These are phyloP conservation scores for Anisodus tanguticus DNA, from an alignment of 257 asterid species.

Conservation along the genomic window DNA sequence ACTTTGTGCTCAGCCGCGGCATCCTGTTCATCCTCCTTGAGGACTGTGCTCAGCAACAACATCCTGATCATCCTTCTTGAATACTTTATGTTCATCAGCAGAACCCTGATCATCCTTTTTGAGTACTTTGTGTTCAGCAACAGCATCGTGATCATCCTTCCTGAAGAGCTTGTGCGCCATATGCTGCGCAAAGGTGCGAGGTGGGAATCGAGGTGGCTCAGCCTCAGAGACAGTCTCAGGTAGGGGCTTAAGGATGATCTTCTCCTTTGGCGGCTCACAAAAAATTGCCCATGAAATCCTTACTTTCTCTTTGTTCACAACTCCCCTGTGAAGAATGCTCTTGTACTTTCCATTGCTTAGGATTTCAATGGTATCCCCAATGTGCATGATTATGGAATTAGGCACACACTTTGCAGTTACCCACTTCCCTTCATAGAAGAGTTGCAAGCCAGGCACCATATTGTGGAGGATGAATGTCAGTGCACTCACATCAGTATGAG, in stretches of 20 bases:
- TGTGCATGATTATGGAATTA: conserved; percentile 79
- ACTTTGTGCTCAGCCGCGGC: neutral
- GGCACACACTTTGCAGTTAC: conserved; percentile 92
- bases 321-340: conserved; percentile 81
- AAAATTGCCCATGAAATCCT: conserved; percentile 92
- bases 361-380: conserved; percentile 88
- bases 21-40: neutral
- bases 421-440: conserved; percentile 77
- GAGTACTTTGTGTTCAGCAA: conserved; percentile 57
- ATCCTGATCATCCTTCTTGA: conserved; percentile 42
- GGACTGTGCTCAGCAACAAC: neutral
- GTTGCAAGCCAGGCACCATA: conserved; percentile 91
- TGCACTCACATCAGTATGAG: conserved; percentile 87
- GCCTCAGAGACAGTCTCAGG: conserved; percentile 70
- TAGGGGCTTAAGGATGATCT: conserved; percentile 66
- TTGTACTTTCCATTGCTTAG: conserved; percentile 83
- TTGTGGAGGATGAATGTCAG: conserved; percentile 96
- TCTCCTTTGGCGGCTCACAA: conserved; percentile 88
- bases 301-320: conserved; percentile 79
- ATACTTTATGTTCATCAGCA: conserved; percentile 53
- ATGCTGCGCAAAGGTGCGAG: conserved; percentile 82
- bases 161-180: conserved; percentile 67
- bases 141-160: conserved; percentile 43
- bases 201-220: conserved; percentile 64
- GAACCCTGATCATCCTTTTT: conserved; percentile 46